These are phyloP conservation scores for Candida buenavistaensis DNA, from an alignment of 1,139 yeast genomes.

Conservation along the genomic window DNA sequence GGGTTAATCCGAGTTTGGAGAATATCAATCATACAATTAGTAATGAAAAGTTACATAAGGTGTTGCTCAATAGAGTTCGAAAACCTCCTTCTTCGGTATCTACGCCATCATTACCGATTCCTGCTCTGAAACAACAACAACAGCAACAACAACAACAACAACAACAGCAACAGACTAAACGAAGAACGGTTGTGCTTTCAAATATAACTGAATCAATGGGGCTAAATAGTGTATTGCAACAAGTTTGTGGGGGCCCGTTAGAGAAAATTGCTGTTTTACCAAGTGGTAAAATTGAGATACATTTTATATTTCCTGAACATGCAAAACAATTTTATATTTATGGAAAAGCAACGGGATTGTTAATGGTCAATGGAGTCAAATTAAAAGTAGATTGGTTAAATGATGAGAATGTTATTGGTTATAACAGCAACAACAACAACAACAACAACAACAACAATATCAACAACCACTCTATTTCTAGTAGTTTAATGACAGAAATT, in stretches of 20 bases:
- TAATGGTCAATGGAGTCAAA: conserved; percentile 59
- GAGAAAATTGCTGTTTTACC: conserved; percentile 42
- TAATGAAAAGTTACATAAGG: conserved; percentile 10
- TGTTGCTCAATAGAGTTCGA: conserved; percentile 8
- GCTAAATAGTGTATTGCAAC: conserved; percentile 51
- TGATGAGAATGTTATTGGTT: conserved; percentile 16
- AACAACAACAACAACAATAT: too few species aligned
- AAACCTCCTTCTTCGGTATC: conserved; percentile 1
- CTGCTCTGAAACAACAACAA: conserved; percentile 2
- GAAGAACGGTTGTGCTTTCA: conserved; percentile 19
- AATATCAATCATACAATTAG: conserved; percentile 12
- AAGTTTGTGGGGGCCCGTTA: conserved; percentile 74
- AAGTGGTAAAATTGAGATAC: conserved; percentile 42
- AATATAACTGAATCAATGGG: conserved; percentile 31
- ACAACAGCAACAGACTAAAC: conserved; percentile 2
- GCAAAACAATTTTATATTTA: conserved; percentile 58
- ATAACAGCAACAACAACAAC: too few species aligned
- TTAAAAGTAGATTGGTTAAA: conserved; percentile 44
- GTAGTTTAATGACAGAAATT: conserved; percentile 28
- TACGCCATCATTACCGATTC: neutral
- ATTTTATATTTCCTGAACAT: conserved; percentile 53
- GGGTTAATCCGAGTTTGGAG: conserved; percentile 17
- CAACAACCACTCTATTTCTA: conserved; percentile 21
- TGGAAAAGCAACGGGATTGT: conserved; percentile 53
- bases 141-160: conserved; percentile 1